Evolutionary conservation across 2,329 filamentous ascomycete species (phyloP).

Genomic region (Sporothrix dimorphospora): DNA sequence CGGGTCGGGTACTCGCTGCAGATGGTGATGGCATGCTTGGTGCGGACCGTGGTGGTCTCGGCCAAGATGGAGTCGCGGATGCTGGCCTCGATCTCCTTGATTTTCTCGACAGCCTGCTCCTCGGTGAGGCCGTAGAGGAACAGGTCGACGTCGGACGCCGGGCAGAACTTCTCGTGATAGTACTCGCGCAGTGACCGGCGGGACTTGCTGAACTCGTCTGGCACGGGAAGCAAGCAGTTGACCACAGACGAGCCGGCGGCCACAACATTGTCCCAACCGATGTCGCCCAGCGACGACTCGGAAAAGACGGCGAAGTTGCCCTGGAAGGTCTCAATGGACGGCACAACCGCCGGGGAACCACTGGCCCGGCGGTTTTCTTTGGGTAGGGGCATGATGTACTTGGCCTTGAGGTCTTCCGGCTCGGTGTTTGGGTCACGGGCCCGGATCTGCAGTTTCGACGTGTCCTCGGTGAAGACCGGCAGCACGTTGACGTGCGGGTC

Average conservation of each 20-base stretch:
- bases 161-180: constrained; percentile 80
- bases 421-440: constrained; percentile 64
- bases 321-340: constrained; percentile 70
- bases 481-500: constrained; percentile 65
- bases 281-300: constrained; percentile 72
- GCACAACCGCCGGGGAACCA: constrained; percentile 69
- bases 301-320: constrained; percentile 74
- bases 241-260: constrained; percentile 80
- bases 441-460: constrained; percentile 61
- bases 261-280: constrained; percentile 83
- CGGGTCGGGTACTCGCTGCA: constrained; percentile 78
- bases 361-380: constrained; percentile 62
- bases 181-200: constrained; percentile 70
- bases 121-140: constrained; percentile 82
- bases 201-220: constrained; percentile 61
- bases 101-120: constrained; percentile 78
- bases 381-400: constrained; percentile 71
- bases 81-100: constrained; percentile 76
- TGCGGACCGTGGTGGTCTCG: constrained; percentile 83
- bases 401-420: constrained; percentile 61
- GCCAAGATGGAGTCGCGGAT: constrained; percentile 76
- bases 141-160: constrained; percentile 83
- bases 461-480: constrained; percentile 64
- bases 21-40: constrained; percentile 86
- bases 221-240: constrained; percentile 75